These are phyloP conservation scores for Baudoinia panamericana DNA, from an alignment of 495 filamentous ascomycete species.

Conservation along the genomic window DNA sequence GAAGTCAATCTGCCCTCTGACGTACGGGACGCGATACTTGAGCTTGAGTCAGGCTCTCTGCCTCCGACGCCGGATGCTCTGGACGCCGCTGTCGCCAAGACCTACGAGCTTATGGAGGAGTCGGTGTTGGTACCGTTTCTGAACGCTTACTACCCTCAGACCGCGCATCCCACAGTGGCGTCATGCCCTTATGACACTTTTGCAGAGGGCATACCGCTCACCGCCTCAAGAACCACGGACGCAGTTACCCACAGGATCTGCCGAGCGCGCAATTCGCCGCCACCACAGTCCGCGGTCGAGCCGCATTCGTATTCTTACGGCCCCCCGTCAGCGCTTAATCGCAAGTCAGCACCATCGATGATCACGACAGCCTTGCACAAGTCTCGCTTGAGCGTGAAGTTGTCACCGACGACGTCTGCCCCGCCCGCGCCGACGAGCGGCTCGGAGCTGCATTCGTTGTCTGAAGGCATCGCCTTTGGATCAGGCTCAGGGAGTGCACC, in stretches of 20 bases:
- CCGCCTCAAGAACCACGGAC: constrained; percentile 23
- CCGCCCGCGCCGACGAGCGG: background rate
- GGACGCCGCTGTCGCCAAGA: constrained; percentile 78
- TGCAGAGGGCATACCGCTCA: constrained; percentile 17
- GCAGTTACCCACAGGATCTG: constrained; percentile 15
- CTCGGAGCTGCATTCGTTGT: constrained; percentile 2
- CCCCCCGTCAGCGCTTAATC: constrained; percentile 13
- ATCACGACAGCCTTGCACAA: constrained; percentile 22
- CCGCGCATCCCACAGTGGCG: constrained; percentile 16
- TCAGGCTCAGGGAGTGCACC: constrained; percentile 20
- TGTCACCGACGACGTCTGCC: constrained; percentile 12
- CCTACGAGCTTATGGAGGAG: constrained; percentile 94
- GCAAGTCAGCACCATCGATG: constrained; percentile 25
- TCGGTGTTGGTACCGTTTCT: constrained; percentile 78
- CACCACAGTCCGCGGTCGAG: constrained; percentile 16
- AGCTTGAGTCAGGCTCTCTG: constrained; percentile 42
- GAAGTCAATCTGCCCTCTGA: constrained; percentile 87
- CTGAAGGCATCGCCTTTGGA: constrained; percentile 6
- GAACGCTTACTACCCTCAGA: constrained; percentile 36
- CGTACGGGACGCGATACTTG: constrained; percentile 69
- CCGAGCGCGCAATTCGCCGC: constrained; percentile 14
- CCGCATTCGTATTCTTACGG: constrained; percentile 11
- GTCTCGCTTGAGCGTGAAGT: constrained; percentile 18
- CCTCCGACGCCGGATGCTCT: constrained; percentile 69
- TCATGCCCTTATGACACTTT: constrained; percentile 16